phyloP scores from a whole-genome alignment of 139 green algal genomes.

The Penium margaritaceum region DNA sequence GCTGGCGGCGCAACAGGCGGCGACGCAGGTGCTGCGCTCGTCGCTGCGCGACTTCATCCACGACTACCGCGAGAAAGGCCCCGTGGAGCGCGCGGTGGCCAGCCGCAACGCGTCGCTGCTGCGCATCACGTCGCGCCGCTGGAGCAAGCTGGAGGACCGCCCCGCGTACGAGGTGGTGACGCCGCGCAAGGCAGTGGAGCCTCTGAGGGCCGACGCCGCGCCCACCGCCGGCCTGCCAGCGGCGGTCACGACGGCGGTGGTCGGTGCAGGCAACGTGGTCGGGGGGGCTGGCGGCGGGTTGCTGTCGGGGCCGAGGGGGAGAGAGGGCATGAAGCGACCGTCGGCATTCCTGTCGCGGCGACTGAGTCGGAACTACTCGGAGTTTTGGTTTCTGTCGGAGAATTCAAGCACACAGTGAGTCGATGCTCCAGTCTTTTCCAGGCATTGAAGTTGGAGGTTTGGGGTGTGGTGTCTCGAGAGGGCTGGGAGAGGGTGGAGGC shows the following conservation, averaged over 20 bases:
- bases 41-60: constrained; percentile 50
- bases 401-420: constrained; percentile 3
- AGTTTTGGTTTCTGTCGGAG: constrained; percentile 4
- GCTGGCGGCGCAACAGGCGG: constrained; percentile 45
- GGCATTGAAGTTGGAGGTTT: no score
- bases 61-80: constrained; percentile 49
- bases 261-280: background rate
- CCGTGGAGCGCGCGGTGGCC: constrained; percentile 18
- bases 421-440: no score
- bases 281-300: background rate
- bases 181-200: no score
- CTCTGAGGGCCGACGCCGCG: no score
- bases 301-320: background rate
- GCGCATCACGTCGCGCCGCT: background rate
- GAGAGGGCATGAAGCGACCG: background rate
- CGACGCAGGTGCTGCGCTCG: constrained; percentile 49
- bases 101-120: background rate
- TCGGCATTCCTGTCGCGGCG: background rate
- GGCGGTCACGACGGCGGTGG: no score
- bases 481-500: no score
- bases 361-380: constrained; percentile 2
- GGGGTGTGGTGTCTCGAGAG: no score
- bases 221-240: no score
- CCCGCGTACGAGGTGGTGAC: no score
- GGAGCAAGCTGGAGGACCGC: no score